phyloP scores from a whole-genome alignment of 371 early-diverging fungal species.

The Cokeromyces recurvatus region DNA sequence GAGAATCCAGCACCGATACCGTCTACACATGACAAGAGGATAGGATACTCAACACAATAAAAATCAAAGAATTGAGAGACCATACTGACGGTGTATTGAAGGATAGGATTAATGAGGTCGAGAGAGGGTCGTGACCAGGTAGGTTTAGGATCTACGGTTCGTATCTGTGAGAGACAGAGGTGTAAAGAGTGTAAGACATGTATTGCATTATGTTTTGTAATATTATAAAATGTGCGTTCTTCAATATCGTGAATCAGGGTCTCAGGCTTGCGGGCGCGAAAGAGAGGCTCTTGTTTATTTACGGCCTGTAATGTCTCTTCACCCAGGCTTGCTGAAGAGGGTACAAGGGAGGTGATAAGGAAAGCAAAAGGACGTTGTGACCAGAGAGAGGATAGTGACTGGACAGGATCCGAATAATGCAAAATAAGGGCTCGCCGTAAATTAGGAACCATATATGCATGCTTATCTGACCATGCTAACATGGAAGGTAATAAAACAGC shows the following conservation, averaged over 20 bases:
- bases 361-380: conserved; percentile 34
- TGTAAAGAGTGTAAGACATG: conserved; percentile 39
- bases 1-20: conserved; percentile 42
- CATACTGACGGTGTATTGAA: conserved; percentile 31
- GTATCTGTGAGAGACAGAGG: conserved; percentile 33
- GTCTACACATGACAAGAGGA: conserved; percentile 43
- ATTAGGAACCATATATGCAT: conserved; percentile 16
- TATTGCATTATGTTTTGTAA: conserved; percentile 43
- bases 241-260: conserved; percentile 20
- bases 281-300: conserved; percentile 5
- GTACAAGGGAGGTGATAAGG: conserved; percentile 19
- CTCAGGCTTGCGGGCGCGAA: conserved; percentile 4
- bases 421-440: conserved; percentile 19
- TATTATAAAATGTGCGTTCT: conserved; percentile 17
- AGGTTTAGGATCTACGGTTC: conserved; percentile 36
- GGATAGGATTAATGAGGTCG: conserved; percentile 27
- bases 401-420: conserved; percentile 38
- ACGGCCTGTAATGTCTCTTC: conserved; percentile 5
- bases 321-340: conserved; percentile 3
- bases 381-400: conserved; percentile 31
- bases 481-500: conserved; percentile 39
- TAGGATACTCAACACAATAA: conserved; percentile 45
- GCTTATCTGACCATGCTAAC: conserved; percentile 36
- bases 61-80: conserved; percentile 38
- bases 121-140: conserved; percentile 37